Evolutionary conservation across 805 yeast species (phyloP).

Genomic region (Cyberlindnera euphorbiae): DNA sequence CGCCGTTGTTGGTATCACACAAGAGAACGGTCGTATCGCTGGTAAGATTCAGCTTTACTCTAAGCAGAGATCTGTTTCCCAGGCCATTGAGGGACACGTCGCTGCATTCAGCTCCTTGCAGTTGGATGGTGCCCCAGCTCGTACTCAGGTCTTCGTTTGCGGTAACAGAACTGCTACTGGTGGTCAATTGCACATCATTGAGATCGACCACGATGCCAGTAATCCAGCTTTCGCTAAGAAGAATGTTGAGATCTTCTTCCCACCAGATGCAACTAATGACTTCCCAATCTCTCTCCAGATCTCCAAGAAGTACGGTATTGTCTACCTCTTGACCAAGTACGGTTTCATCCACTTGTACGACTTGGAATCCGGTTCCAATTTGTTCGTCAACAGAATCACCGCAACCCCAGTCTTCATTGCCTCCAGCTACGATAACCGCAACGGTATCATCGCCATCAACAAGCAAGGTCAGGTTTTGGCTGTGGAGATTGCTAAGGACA

Average conservation of each 20-base stretch:
- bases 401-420: constrained; percentile 95
- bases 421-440: constrained; percentile 57
- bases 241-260: constrained; percentile 89
- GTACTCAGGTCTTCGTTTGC: constrained; percentile 83
- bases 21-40: constrained; percentile 88
- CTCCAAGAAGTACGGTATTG: constrained; percentile 78
- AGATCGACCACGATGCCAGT: constrained; percentile 88
- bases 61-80: constrained; percentile 85
- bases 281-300: constrained; percentile 93
- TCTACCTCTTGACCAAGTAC: constrained; percentile 87
- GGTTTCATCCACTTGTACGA: constrained; percentile 97
- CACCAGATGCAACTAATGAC: constrained; percentile 93
- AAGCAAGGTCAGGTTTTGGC: constrained; percentile 93
- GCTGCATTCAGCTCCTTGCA: constrained; percentile 78
- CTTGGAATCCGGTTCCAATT: constrained; percentile 84
- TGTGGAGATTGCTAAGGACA: constrained; percentile 80
- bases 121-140: constrained; percentile 63
- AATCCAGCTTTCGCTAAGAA: constrained; percentile 87
- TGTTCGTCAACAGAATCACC: constrained; percentile 93
- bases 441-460: constrained; percentile 91
- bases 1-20: constrained; percentile 92
- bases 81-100: constrained; percentile 97
- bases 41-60: constrained; percentile 95
- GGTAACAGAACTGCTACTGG: constrained; percentile 80
- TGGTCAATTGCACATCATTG: constrained; percentile 85